A percentile compares a stretch with the other conserved stretches of the same genome.
These are phyloP conservation scores for Quercus aquifolioides DNA, from an alignment of 306 rosid genomes.

Conservation along the genomic window DNA sequence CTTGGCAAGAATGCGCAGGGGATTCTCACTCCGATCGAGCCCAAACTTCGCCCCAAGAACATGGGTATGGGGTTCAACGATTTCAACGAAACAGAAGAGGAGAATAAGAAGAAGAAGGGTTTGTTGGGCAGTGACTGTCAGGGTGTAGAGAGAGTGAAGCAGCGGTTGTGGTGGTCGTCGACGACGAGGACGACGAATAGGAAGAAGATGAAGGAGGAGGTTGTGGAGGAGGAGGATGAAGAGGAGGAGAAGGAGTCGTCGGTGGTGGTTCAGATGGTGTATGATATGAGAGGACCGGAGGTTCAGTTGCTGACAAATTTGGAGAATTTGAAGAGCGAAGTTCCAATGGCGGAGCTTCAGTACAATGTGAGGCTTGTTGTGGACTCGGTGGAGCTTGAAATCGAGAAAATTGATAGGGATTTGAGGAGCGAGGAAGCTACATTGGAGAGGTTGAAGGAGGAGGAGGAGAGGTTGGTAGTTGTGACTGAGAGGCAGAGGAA, in stretches of 20 bases:
- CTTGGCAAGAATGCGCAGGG: conserved; percentile 92
- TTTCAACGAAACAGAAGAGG: conserved; percentile 40
- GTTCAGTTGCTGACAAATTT: conserved; percentile 45
- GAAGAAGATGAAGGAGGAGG: conserved; percentile 17
- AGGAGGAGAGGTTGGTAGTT: conserved; percentile 61
- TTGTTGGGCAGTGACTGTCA: conserved; percentile 30
- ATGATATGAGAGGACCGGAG: conserved; percentile 60
- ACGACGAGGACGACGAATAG: not conserved
- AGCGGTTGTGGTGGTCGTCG: conserved; percentile 32
- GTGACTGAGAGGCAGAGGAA: conserved; percentile 61
- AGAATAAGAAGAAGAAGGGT: conserved; percentile 37
- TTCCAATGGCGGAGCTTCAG: conserved; percentile 60
- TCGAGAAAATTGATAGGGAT: conserved; percentile 45
- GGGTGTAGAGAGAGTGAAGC: conserved; percentile 17
- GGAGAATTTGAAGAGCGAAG: conserved; percentile 44
- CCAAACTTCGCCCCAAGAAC: conserved; percentile 75
- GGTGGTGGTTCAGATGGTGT: not conserved
- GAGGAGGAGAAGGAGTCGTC: not conserved
- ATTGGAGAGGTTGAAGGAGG: conserved; percentile 54
- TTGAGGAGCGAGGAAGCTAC: conserved; percentile 11
- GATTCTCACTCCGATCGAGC: conserved; percentile 71
- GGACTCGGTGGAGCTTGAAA: conserved; percentile 47
- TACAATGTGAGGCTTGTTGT: conserved; percentile 46
- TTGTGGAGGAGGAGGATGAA: conserved; percentile 36
- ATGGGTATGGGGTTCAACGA: conserved; percentile 83